Conservation (phyloP, 2,329 filamentous ascomycete species). For the Diaporthe nobilis region DNA sequence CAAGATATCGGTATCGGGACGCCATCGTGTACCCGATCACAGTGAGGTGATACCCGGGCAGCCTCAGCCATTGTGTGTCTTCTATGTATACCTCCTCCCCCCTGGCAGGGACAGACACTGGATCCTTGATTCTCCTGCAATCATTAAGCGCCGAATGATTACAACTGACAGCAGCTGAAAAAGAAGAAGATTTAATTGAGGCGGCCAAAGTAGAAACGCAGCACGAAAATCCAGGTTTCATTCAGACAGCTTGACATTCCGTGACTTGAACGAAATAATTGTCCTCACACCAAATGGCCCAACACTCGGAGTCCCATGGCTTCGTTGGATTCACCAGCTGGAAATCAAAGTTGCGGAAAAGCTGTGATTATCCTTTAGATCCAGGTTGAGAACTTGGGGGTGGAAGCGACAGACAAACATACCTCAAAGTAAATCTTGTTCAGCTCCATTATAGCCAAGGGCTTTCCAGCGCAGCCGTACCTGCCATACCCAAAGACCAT, state of each 20-base stretch:
- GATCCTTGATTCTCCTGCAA: no score
- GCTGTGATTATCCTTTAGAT: neutral
- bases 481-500: constrained; percentile 57
- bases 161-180: no score
- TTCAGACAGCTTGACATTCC: constrained; percentile 2
- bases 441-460: constrained; percentile 59
- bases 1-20: neutral
- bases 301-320: constrained; percentile 32
- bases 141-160: no score
- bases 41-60: neutral
- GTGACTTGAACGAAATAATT: constrained; percentile 33
- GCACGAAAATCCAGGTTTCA: no score
- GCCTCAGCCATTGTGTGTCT: neutral
- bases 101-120: neutral
- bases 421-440: constrained; percentile 60
- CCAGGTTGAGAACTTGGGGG: no score
- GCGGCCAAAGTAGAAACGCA: no score
- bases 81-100: neutral
- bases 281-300: constrained; percentile 16
- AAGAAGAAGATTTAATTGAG: no score
- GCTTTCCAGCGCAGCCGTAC: constrained; percentile 58
- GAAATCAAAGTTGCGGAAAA: constrained; percentile 39
- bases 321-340: constrained; percentile 31
- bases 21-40: neutral
- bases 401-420: neutral